A percentile compares a stretch with the other conserved stretches of the same genome.
Conservation (phyloP, 805 yeast species). For the Candida takata region DNA sequence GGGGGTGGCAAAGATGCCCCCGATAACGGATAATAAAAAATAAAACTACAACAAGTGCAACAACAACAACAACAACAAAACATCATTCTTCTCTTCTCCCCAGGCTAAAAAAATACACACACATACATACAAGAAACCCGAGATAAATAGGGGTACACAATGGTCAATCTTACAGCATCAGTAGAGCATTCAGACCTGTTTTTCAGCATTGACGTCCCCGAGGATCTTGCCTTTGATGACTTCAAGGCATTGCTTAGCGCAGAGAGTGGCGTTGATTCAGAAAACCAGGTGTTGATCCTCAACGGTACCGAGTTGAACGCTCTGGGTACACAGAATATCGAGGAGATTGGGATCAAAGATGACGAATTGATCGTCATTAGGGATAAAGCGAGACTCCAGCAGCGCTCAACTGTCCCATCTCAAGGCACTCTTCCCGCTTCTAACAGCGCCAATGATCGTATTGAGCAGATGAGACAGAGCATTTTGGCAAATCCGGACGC, state of each 20-base stretch:
- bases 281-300: constrained; percentile 40
- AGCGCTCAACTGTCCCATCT: background rate
- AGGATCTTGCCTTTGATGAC: constrained; percentile 57
- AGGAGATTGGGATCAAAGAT: constrained; percentile 41
- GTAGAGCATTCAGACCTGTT: constrained; percentile 13
- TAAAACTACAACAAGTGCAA: background rate
- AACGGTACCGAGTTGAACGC: constrained; percentile 36
- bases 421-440: background rate
- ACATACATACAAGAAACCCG: too few relatives aligned
- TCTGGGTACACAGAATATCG: constrained; percentile 31
- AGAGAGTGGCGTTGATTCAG: constrained; percentile 19
- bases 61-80: too few relatives aligned
- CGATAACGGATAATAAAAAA: background rate
- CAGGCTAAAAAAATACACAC: too few relatives aligned
- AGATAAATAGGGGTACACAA: constrained; percentile 3
- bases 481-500: constrained; percentile 35
- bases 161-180: constrained; percentile 17
- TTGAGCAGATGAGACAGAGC: constrained; percentile 46
- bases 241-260: constrained; percentile 63
- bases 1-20: background rate
- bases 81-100: too few relatives aligned
- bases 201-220: constrained; percentile 51
- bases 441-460: constrained; percentile 17
- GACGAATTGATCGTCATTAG: constrained; percentile 42
- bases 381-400: constrained; percentile 1